Evolutionary conservation across 371 early-diverging fungal species (phyloP).

Genomic region (Aphelidium insulamus): DNA sequence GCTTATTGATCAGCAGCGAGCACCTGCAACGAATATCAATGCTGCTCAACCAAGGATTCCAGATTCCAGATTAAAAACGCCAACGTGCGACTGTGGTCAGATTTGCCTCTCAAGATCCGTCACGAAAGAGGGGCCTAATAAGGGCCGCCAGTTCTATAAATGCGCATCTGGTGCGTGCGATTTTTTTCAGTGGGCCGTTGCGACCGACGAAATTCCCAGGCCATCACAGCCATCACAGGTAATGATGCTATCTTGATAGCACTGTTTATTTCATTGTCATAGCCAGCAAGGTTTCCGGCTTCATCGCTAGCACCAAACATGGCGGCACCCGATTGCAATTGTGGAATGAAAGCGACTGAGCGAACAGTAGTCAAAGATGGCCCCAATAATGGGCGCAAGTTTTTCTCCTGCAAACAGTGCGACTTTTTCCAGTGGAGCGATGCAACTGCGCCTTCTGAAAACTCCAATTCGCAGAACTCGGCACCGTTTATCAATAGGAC

Average conservation of each 20-base stretch:
- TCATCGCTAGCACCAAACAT: neutral
- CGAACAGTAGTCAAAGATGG: conserved; percentile 24
- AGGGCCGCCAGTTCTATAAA: too few relatives aligned
- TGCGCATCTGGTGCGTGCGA: too few relatives aligned
- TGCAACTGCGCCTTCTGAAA: conserved; percentile 1
- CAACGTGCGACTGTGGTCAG: neutral
- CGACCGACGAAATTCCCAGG: too few relatives aligned
- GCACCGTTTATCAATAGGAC: neutral
- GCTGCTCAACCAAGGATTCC: neutral
- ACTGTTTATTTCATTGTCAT: neutral
- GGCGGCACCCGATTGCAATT: neutral
- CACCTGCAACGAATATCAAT: neutral
- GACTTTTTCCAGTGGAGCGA: conserved; percentile 27
- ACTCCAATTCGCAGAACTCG: neutral
- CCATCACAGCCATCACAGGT: neutral
- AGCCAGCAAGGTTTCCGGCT: neutral
- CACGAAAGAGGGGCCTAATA: too few relatives aligned
- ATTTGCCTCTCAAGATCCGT: neutral
- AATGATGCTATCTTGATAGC: neutral
- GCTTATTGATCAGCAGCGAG: neutral
- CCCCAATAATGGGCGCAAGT: conserved; percentile 30
- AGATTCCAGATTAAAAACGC: neutral
- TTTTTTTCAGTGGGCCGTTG: too few relatives aligned
- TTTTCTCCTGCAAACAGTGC: conserved; percentile 22
- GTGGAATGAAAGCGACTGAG: conserved; percentile 1